These are phyloP conservation scores for Suillus fuscotomentosus DNA, from an alignment of 768 basidiomycete genomes.

Conservation along the genomic window DNA sequence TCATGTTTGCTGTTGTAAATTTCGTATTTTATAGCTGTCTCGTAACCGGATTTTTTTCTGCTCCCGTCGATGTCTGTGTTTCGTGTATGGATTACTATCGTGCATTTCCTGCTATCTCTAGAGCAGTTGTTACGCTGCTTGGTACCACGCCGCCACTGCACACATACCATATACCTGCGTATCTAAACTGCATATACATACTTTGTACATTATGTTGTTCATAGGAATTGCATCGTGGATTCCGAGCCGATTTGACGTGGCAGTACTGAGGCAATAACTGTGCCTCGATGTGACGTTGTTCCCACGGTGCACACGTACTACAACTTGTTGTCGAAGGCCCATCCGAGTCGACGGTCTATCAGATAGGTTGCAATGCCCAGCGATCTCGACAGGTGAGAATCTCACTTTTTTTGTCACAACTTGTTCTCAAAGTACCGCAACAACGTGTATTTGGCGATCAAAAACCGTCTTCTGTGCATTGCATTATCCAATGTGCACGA, in stretches of 20 bases:
- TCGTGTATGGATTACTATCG: conserved; percentile 8
- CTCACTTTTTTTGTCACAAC: conserved; percentile 25
- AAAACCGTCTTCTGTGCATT: conserved; percentile 14
- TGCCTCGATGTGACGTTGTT: background rate
- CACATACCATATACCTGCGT: conserved; percentile 9
- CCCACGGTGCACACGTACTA: conserved; percentile 5
- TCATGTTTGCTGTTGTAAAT: background rate
- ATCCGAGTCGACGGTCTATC: conserved; percentile 10
- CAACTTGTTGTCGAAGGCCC: conserved; percentile 6
- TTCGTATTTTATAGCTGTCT: conserved; percentile 8
- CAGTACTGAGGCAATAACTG: background rate
- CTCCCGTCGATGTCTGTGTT: conserved; percentile 3
- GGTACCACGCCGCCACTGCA: conserved; percentile 6
- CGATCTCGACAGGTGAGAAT: conserved; percentile 53
- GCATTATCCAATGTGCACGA: conserved; percentile 15
- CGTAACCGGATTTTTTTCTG: conserved; percentile 7
- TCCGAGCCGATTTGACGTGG: conserved; percentile 5
- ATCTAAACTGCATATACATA: conserved; percentile 9
- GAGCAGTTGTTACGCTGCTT: background rate
- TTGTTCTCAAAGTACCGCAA: conserved; percentile 5
- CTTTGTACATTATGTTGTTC: conserved; percentile 8
- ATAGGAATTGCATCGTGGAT: conserved; percentile 5
- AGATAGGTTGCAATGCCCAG: conserved; percentile 42
- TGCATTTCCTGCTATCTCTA: conserved; percentile 5
- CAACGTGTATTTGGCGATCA: conserved; percentile 6